Base-by-base conservation (phyloP, 2,329 filamentous ascomycete genomes). In the Ophiosphaerella narmari region DNA sequence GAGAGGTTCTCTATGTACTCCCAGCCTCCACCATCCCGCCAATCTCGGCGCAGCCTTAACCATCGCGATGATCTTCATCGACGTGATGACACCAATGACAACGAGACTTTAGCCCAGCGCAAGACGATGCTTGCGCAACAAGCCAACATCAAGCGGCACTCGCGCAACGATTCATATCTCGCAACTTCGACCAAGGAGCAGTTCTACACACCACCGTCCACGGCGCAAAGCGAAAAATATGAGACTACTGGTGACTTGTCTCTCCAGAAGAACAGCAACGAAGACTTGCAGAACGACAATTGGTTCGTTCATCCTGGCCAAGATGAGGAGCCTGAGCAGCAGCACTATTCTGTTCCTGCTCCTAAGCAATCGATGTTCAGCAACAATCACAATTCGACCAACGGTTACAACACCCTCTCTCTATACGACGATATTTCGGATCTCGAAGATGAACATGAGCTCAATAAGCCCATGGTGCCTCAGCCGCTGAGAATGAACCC, bases 401-500 rank as follows among this genome's bases (percentile, higher is more conserved):
- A 67, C 21, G 67, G 66, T 16, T 71, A 72, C 53, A 65, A 62
- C 24, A 57, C 58, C 0, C 46, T 73, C 5, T 58, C 67, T 1
- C 47, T 59, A 3, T 65, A 66, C 32, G 64, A 66, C 21, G 63
- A 70, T 44, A 48, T 62, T 4, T 67, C 67, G 0, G 66, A 72
- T 33, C 48, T 66, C 8, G 62, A 65, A 26, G 56, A 61, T n/a
- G 63, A 71, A 32, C 43, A 59, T 13, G 62, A 69, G 31, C 43
- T 47, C n/a, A 52, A 59, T 3, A 50, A 58, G 7, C 53, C 61
- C n/a, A 63, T 74, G 56, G 52, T 71, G 29, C 74, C 71, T 12
- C 69, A 75, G 49, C 77, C 77, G 1, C 68, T 80, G 6, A 70
- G 74, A 39, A 79, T 79, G 75, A 77, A 79, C 55, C 78, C 78